Percentiles rank a stretch among this genome's conserved stretches.
Evolutionary conservation across 768 basidiomycete genomes (phyloP).

Genomic region (Amanita jacksonii): DNA sequence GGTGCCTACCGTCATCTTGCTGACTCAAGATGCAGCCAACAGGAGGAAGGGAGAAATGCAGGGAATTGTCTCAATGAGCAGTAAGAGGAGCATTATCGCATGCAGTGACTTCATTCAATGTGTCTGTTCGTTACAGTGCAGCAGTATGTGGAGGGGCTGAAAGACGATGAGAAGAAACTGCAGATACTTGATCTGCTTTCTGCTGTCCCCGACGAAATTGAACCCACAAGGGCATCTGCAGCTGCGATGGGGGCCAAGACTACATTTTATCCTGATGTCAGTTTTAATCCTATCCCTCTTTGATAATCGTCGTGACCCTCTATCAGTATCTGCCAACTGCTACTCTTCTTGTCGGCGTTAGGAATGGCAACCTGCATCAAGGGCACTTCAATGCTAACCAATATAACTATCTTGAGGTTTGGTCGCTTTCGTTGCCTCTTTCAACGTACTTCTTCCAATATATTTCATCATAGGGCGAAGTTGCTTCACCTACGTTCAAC

Average conservation of each 20-base stretch:
- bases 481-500: slow-evolving; percentile 59
- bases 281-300: slow-evolving; percentile 9
- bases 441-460: background rate
- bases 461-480: slow-evolving; percentile 61
- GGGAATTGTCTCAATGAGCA: slow-evolving; percentile 52
- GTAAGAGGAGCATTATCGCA: slow-evolving; percentile 35
- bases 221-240: slow-evolving; percentile 47
- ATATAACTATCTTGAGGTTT: slow-evolving; percentile 91
- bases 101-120: no score
- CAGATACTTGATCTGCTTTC: slow-evolving; percentile 74
- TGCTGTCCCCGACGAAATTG: slow-evolving; percentile 52
- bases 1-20: slow-evolving; percentile 59
- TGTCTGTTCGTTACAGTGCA: slow-evolving; percentile 58
- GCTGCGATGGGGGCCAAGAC: slow-evolving; percentile 15
- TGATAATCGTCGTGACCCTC: background rate
- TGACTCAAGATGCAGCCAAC: slow-evolving; percentile 89
- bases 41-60: slow-evolving; percentile 61
- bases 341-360: slow-evolving; percentile 71
- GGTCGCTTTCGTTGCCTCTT: slow-evolving; percentile 11
- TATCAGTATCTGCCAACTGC: slow-evolving; percentile 69
- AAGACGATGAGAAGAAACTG: slow-evolving; percentile 36
- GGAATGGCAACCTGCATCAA: slow-evolving; percentile 76
- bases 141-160: slow-evolving; percentile 73
- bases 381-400: slow-evolving; percentile 93
- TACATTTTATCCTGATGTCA: slow-evolving; percentile 68